These are phyloP conservation scores for Metroxylon sagu DNA, from an alignment of 176 grass and related monocot species.

Conservation along the genomic window DNA sequence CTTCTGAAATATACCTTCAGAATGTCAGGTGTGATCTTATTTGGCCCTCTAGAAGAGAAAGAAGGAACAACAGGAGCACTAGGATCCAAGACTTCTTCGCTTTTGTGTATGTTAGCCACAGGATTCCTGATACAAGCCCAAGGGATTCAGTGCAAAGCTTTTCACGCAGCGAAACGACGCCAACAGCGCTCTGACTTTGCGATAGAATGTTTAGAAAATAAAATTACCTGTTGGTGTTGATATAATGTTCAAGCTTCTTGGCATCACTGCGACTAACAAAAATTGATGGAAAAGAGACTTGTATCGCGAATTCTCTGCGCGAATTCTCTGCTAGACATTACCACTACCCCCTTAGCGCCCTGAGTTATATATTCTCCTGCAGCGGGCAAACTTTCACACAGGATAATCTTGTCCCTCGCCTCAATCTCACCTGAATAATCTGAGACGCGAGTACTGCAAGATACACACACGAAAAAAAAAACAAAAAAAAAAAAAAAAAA, in stretches of 20 bases:
- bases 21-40: conserved; percentile 24
- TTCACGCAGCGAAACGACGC: no score
- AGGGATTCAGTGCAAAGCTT: neutral
- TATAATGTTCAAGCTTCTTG: neutral
- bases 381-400: neutral
- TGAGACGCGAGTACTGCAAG: no score
- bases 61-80: conserved; percentile 20
- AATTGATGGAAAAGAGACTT: neutral
- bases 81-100: conserved; percentile 1
- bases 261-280: neutral
- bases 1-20: conserved; percentile 28
- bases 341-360: neutral
- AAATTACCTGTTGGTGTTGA: neutral
- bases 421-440: no score
- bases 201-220: no score
- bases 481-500: neutral
- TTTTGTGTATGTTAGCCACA: conserved; percentile 24
- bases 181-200: no score
- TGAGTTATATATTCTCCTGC: no score
- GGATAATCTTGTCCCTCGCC: conserved; percentile 3
- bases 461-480: no score
- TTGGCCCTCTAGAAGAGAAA: conserved; percentile 43
- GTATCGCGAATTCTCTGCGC: neutral
- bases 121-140: conserved; percentile 23
- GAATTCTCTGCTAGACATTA: neutral